phyloP scores from a whole-genome alignment of 2,329 filamentous ascomycete genomes.

The Cercospora brassicicola region DNA sequence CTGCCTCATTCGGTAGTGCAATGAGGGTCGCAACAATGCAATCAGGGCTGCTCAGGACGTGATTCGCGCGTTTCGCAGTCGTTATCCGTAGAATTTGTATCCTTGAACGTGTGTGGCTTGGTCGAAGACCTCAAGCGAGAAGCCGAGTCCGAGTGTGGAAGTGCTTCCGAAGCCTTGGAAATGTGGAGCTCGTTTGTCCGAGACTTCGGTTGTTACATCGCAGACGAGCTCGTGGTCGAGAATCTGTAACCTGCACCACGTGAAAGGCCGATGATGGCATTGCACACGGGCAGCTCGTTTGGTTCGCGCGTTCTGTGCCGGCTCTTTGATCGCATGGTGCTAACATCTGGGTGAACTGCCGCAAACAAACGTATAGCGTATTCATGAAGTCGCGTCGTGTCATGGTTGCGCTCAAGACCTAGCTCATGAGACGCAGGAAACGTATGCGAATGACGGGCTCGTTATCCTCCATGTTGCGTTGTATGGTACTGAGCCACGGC shows the following conservation, averaged over 20 bases:
- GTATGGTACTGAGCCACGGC: not conserved
- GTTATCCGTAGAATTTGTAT: not conserved
- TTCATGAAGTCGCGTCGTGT: not conserved
- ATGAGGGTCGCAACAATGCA: not conserved
- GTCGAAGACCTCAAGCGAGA: not conserved
- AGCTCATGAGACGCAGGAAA: not conserved
- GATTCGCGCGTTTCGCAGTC: not conserved
- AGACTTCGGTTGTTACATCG: not conserved
- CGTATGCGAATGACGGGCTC: not conserved
- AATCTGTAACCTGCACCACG: not conserved
- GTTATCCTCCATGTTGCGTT: not conserved
- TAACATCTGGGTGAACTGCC: not conserved
- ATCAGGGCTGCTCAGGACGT: not conserved
- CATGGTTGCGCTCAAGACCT: not conserved
- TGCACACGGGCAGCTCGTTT: not conserved
- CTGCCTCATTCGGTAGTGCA: not conserved
- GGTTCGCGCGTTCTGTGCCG: not conserved
- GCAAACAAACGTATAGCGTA: not conserved
- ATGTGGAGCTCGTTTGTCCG: not conserved
- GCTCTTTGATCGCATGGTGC: not conserved
- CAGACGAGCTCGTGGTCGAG: not conserved
- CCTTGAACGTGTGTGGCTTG: not conserved
- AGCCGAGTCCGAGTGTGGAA: not conserved
- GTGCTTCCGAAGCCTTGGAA: not conserved
- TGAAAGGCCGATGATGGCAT: not conserved